phyloP scores from a whole-genome alignment of 2,329 filamentous ascomycete species.

The Monilinia fructigena region DNA sequence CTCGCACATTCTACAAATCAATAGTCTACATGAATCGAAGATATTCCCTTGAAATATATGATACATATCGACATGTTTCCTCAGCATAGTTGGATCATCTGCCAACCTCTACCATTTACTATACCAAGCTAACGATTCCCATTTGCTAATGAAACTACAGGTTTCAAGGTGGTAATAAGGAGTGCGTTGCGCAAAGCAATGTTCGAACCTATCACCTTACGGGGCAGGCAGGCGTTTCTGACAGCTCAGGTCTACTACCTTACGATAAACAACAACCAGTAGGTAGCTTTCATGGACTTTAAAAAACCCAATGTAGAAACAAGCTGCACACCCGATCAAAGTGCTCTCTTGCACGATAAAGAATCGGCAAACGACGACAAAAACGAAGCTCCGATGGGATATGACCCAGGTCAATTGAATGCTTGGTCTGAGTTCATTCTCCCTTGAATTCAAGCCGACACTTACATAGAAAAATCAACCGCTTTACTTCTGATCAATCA shows the following conservation, averaged over 20 bases:
- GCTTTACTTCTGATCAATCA: not conserved
- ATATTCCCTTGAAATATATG: not conserved
- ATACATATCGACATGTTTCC: not conserved
- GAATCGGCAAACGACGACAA: not conserved
- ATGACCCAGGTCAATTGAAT: not conserved
- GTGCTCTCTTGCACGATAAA: not conserved
- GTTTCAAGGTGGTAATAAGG: not conserved
- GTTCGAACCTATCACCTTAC: no score
- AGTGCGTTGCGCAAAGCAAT: not conserved
- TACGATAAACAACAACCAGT: not conserved
- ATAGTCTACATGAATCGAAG: not conserved
- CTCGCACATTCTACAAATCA: not conserved
- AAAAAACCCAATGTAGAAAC: not conserved
- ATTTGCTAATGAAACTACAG: not conserved
- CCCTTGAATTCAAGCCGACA: not conserved
- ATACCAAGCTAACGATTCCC: not conserved
- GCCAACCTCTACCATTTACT: not conserved
- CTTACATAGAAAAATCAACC: not conserved
- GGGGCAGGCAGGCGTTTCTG: not conserved
- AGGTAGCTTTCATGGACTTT: not conserved
- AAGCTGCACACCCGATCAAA: not conserved
- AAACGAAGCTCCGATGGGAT: no score
- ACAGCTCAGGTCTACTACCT: not conserved
- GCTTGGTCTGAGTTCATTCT: not conserved
- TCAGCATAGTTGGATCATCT: not conserved